phyloP scores from a whole-genome alignment of 2,329 filamentous ascomycete species.

The Phaeosphaeria sp. region DNA sequence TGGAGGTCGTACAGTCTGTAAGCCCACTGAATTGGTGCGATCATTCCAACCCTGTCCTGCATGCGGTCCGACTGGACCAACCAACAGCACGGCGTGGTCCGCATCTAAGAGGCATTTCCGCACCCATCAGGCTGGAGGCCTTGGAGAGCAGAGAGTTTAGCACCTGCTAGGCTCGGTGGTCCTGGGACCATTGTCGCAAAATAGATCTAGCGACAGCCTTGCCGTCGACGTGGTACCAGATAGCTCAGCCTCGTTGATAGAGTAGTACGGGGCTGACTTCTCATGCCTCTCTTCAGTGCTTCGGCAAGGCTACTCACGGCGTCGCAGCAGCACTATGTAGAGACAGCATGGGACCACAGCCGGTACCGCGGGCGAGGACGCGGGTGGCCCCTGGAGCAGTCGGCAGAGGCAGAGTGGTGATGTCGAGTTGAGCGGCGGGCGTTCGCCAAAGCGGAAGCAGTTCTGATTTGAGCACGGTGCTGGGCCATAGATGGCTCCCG shows the following conservation, averaged over 20 bases:
- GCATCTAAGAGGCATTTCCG: background rate
- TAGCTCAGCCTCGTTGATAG: conserved; percentile 16
- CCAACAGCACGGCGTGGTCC: background rate
- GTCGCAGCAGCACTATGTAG: background rate
- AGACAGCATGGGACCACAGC: background rate
- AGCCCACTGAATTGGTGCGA: background rate
- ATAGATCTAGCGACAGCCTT: conserved; percentile 1
- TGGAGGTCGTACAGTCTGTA: conserved; percentile 7
- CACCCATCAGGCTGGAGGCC: background rate
- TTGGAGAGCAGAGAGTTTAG: background rate
- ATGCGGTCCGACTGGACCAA: background rate
- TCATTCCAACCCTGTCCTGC: background rate
- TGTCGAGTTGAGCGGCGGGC: background rate
- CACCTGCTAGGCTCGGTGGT: background rate
- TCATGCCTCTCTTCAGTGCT: background rate
- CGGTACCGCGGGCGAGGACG: background rate
- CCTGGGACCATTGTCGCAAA: conserved; percentile 1
- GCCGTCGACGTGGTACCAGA: background rate
- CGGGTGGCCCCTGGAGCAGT: background rate
- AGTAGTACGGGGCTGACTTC: conserved; percentile 3
- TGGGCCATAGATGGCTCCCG: conserved; percentile 9
- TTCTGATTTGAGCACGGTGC: conserved; percentile 2
- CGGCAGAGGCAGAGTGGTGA: background rate
- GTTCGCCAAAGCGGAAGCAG: conserved; percentile 2
- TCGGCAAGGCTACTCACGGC: background rate